Evolutionary conservation across 2,329 filamentous ascomycete species (phyloP), one percentile per base, ranked within the genome.

Genomic region (Penicillium aurantiogriseum): DNA sequence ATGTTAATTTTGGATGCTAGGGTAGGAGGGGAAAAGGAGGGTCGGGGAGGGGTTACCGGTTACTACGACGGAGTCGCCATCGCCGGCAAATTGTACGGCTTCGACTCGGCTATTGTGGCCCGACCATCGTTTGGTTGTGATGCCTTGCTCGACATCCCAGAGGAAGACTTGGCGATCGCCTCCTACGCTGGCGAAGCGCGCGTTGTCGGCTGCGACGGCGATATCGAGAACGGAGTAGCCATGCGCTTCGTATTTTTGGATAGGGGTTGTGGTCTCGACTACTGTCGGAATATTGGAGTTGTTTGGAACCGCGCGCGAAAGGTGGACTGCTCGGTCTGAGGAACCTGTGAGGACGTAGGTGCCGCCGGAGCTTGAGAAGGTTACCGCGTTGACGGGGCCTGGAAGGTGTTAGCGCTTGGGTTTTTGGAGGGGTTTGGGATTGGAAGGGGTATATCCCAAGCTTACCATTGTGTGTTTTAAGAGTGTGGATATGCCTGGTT

Each of bases 111-210:
- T 85, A 2, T 81, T 81, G 75, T 94, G 90, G 0, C 88, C 89
- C 63, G 74, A 70, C 74, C 93, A 94, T 29, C 94, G 83, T 23
- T 90, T 84, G 27, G 89, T 78, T 4, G 93, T 96, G 65, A 85
- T 82, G 19, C 89, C 91, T 3, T 87, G 89, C 46, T 88, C 82
- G 0, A 97, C 94, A 75, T 99, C 94, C 94, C 94, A 97, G 5
- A 97, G 81, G 71, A 97, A 97, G 0, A 96, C 91, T 60, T 85
- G 83, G 66, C 93, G 90, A 78, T 99, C 94, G 58, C 94, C 94
- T 64, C 94, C 94, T 1, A 86, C 85, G n/a, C 88, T 92, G 10
- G 87, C 88, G 74, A 99, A 97, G 43, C 86, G 86, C 63, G 91
- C 84, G 75, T 99, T 99, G 77, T 91, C 88, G 25, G 79, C 70